A percentile compares a stretch with the other conserved stretches of the same genome.
These are phyloP conservation scores for Tricholoma sp. DNA, from an alignment of 768 basidiomycete genomes.

Conservation along the genomic window DNA sequence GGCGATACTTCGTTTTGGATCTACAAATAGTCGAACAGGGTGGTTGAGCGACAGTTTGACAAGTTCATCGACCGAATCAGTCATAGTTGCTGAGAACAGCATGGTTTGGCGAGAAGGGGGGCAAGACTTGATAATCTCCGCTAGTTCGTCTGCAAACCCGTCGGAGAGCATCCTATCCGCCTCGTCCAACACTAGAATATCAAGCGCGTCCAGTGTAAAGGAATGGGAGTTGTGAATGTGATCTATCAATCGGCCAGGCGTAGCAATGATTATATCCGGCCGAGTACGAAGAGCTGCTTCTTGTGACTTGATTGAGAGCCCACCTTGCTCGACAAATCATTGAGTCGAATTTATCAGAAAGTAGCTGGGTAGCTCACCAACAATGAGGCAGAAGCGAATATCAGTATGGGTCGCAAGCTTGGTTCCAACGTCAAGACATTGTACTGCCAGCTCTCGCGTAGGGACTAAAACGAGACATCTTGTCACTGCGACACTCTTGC, in stretches of 20 bases:
- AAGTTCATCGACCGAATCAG: slow-evolving; percentile 91
- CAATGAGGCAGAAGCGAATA: slow-evolving; percentile 85
- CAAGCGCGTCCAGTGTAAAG: slow-evolving; percentile 88
- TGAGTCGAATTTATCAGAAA: slow-evolving; percentile 6
- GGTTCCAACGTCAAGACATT: slow-evolving; percentile 89
- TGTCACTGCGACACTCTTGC: slow-evolving; percentile 79
- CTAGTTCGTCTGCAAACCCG: slow-evolving; percentile 91
- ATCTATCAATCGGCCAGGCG: slow-evolving; percentile 96
- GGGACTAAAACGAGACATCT: slow-evolving; percentile 91
- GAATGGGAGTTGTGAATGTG: slow-evolving; percentile 93
- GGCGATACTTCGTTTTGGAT: slow-evolving; percentile 86
- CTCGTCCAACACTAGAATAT: slow-evolving; percentile 93
- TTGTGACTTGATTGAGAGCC: slow-evolving; percentile 89
- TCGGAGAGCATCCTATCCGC: slow-evolving; percentile 96
- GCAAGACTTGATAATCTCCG: slow-evolving; percentile 90
- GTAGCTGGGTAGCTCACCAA: slow-evolving; percentile 49
- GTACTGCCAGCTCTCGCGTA: slow-evolving; percentile 92
- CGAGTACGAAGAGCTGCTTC: slow-evolving; percentile 78
- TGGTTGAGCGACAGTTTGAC: slow-evolving; percentile 90
- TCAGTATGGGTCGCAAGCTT: slow-evolving; percentile 86
- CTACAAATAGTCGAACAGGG: slow-evolving; percentile 92
- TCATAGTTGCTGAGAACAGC: slow-evolving; percentile 99
- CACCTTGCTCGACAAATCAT: slow-evolving; percentile 49
- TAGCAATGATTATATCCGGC: slow-evolving; percentile 94
- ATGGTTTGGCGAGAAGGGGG: slow-evolving; percentile 90